Base-by-base conservation (phyloP, 257 asterid genomes). In the Solanum medicagineum region DNA sequence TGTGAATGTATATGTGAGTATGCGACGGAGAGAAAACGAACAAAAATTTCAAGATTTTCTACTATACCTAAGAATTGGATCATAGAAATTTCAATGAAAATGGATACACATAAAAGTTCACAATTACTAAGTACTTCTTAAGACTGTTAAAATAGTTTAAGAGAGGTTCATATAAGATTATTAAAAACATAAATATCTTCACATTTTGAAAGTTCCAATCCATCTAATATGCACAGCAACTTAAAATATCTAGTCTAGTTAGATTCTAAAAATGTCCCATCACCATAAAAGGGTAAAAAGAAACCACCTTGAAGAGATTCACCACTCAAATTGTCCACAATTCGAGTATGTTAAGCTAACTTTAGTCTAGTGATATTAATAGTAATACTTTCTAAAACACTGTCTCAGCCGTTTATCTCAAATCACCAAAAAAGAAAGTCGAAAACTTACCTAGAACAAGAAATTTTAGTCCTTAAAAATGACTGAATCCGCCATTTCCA, bases 401-500 rank as follows among this genome's bases (percentile, higher is more conserved):
- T 15, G 51, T 49, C 26, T 13, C n/a, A 51, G 63, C 10, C 24
- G 51, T 29, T 81, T 44, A 83, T 83, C 75, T 40, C 56, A 80
- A 77, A 68, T 82, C 51, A 71, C 55, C 19, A 84, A 54, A 49
- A 51, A 29, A 1, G 81, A 62, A 75, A 14, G 22, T 12, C 15
- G 7, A 82, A 24, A 86, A 89, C 95, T 91, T 86, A 93, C 98
- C 94, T 59, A 69, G 66, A 83, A 80, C 83, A 87, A 74, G 87
- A 87, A 81, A 83, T 81, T 83, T 93, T 88, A 95, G 89, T 95
- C 97, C 89, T 91, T 93, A 87, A 94, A 92, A 85, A 95, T 92
- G 89, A 93, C 94, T 11, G 93, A 88, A 83, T 92, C 93, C 10
- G 97, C 97, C 45, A 95, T 90, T 75, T 92, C 91, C 95, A 95